phyloP scores from a whole-genome alignment of 106 monocot species.

The Allium cepa region DNA sequence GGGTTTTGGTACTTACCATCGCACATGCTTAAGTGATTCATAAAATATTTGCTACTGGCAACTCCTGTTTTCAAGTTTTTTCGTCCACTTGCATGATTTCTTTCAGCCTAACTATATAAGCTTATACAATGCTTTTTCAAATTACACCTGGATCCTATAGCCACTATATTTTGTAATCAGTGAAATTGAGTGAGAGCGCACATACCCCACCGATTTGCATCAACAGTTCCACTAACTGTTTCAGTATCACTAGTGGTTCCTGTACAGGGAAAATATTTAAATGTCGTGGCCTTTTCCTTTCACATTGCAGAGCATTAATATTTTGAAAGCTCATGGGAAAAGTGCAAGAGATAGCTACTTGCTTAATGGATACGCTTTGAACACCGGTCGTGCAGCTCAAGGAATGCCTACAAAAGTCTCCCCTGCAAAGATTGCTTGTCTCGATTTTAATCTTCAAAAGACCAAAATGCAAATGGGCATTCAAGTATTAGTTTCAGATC shows the following conservation, averaged over 20 bases:
- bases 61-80: too few relatives aligned
- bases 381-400: slow-evolving; percentile 95
- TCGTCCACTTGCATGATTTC: too few relatives aligned
- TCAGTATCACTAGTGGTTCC: too few relatives aligned
- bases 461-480: slow-evolving; percentile 99
- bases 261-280: too few relatives aligned
- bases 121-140: too few relatives aligned
- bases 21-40: too few relatives aligned
- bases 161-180: too few relatives aligned
- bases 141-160: too few relatives aligned
- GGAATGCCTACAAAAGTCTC: slow-evolving; percentile 93
- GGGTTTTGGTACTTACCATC: too few relatives aligned
- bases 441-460: slow-evolving; percentile 98
- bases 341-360: slow-evolving; percentile 92
- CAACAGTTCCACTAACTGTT: too few relatives aligned
- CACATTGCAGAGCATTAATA: slow-evolving; percentile 73
- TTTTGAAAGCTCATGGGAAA: slow-evolving; percentile 98
- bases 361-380: slow-evolving; percentile 94
- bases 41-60: too few relatives aligned
- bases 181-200: slow-evolving; percentile 5
- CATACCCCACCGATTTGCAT: background rate
- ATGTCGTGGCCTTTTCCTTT: background rate
- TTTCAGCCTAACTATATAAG: too few relatives aligned
- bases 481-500: slow-evolving; percentile 88
- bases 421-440: slow-evolving; percentile 93